Base-by-base conservation (phyloP, 495 filamentous ascomycete species). In the Penicillium nucicola region DNA sequence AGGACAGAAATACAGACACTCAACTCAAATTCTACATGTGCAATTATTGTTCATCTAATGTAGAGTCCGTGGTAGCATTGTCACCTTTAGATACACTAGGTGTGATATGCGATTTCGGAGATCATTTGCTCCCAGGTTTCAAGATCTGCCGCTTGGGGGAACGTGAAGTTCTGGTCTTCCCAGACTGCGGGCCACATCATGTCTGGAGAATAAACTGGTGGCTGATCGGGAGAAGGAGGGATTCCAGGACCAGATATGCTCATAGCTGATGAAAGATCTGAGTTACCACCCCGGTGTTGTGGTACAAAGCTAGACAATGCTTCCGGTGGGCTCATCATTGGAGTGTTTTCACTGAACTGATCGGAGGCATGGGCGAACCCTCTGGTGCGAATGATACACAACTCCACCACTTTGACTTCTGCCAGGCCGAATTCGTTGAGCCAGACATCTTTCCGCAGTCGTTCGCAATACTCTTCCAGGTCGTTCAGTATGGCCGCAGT, bases 41-140 rank as follows among this genome's bases (percentile, higher is more conserved):
- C n/a, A n/a, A n/a, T n/a, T n/a, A n/a, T n/a, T n/a, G n/a, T n/a
- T n/a, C n/a, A n/a, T n/a, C n/a, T n/a, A n/a, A n/a, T n/a, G n/a
- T n/a, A n/a, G n/a, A n/a, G n/a, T n/a, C n/a, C n/a, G n/a, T n/a
- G n/a, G n/a, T n/a, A n/a, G n/a, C n/a, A n/a, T 5, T 28, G 25
- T 9, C 7, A 17, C 5, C 2, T 12, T 45, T 15, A 6, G 11
- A 49, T 33, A 41, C 17, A n/a, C 34, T 55, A 55, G 9, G 48
- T 39, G 19, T 55, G 53, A 38, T 55, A 55, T 11, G 53, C 46
- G 42, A 55, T 55, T 36, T 55, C 53, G 17, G 53, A 55, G 15
- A 55, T 55, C 53, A 55, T 55, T 31, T 55, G 53, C 17, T 55
- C 53, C 53, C 53, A 55, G 8, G 53, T 55, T 36, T 50, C 53